phyloP scores from a whole-genome alignment of 371 early-diverging fungal genomes.

The Zopfochytrium polystomum region DNA sequence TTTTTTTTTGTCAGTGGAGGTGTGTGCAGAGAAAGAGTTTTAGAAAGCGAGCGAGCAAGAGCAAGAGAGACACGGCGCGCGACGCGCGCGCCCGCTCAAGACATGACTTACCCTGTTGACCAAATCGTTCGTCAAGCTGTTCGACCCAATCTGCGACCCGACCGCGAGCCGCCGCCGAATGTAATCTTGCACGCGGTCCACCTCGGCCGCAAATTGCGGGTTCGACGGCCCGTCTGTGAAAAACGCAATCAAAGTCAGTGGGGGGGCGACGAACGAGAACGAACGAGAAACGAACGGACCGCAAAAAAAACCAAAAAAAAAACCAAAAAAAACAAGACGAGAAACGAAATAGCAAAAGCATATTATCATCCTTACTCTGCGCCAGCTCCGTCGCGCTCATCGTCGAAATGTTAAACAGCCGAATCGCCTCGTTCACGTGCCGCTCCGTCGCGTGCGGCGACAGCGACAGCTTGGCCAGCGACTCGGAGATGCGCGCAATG shows the following conservation, averaged over 20 bases:
- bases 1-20: too few species aligned
- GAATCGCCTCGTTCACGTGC: constrained; percentile 98
- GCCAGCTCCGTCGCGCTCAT: constrained; percentile 89
- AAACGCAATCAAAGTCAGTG: neutral
- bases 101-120: constrained; percentile 31
- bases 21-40: too few species aligned
- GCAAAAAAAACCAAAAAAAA: neutral
- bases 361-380: constrained; percentile 19
- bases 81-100: neutral
- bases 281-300: neutral
- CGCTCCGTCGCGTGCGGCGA: constrained; percentile 78
- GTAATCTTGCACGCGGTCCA: constrained; percentile 75
- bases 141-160: constrained; percentile 76
- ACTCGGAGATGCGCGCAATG: constrained; percentile 98
- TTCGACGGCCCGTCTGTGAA: neutral
- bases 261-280: too few species aligned
- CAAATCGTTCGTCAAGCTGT: constrained; percentile 68
- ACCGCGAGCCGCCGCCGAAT: constrained; percentile 84
- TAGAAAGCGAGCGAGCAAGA: too few species aligned
- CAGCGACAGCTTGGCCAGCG: constrained; percentile 97
- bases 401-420: constrained; percentile 96
- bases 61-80: neutral
- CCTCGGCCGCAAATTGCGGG: constrained; percentile 57
- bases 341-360: constrained; percentile 1
- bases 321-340: neutral